Evolutionary conservation across 2,329 filamentous ascomycete species (phyloP).

Genomic region (Fusarium phyllophilum): DNA sequence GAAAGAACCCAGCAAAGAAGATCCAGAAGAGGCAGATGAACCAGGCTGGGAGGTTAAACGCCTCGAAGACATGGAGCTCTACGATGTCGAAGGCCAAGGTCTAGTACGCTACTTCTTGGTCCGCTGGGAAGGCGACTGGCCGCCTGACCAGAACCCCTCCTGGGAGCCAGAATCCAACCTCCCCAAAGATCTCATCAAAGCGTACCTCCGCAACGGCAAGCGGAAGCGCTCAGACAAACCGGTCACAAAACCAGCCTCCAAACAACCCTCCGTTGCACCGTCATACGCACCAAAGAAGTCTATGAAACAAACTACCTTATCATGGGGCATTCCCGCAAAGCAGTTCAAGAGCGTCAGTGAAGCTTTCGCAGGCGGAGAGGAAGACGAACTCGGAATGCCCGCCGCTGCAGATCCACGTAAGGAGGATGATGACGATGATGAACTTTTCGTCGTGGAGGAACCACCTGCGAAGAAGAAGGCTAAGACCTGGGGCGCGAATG

Average conservation of each 20-base stretch:
- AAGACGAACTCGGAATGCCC: background rate
- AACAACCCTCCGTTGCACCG: slow-evolving; percentile 18
- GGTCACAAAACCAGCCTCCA: slow-evolving; percentile 18
- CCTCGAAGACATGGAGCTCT: slow-evolving; percentile 54
- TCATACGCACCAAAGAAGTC: slow-evolving; percentile 18
- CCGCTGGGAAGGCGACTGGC: slow-evolving; percentile 68
- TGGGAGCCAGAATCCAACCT: slow-evolving; percentile 69
- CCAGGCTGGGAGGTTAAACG: slow-evolving; percentile 56
- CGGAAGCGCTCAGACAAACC: slow-evolving; percentile 14
- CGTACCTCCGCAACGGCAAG: slow-evolving; percentile 50
- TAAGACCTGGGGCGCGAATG: background rate
- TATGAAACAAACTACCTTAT: slow-evolving; percentile 37
- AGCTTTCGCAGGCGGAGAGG: slow-evolving; percentile 41
- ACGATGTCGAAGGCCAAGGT: slow-evolving; percentile 50
- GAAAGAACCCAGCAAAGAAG: background rate
- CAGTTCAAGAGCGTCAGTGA: slow-evolving; percentile 47
- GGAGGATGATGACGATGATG: slow-evolving; percentile 27
- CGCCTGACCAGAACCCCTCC: slow-evolving; percentile 63
- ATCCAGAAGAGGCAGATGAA: slow-evolving; percentile 28
- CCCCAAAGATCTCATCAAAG: slow-evolving; percentile 51
- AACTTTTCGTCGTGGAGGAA: slow-evolving; percentile 47
- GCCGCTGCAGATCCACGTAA: background rate
- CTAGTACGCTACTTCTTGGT: slow-evolving; percentile 60
- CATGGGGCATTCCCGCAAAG: slow-evolving; percentile 34
- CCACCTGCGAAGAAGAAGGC: slow-evolving; percentile 22